Evolutionary conservation across 1,139 yeast genomes (phyloP), one percentile per base, ranked within the genome.

Genomic region (Saccharomyces hybrid): DNA sequence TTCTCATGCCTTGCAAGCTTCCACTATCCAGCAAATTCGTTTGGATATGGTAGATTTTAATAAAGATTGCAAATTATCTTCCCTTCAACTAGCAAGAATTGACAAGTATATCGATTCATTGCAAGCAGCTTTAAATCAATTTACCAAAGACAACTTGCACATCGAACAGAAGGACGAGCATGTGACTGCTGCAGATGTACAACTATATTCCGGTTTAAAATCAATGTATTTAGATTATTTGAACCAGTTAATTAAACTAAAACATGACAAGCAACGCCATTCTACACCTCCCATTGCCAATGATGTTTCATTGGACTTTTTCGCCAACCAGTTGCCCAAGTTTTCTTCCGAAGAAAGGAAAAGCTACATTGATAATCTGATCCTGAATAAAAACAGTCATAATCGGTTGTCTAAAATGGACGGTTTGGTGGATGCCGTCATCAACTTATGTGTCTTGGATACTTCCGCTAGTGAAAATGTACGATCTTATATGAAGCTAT

Each of bases 201-300:
- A 67, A 50, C 55, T 68, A 42, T 66, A 63, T 56, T 56, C 54
- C 27, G 71, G 71, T 2, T 55, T 68, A 52, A 64, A 64, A 34
- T 54, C 62, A 27, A 65, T 68, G 70, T 68, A 68, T 50, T 54
- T 57, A 13, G 68, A 67, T 54, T 67, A 67, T 51, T 56, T 68
- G 52, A 51, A 57, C 32, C 67, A 65, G 51, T 56, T 68, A 50
- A 54, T 53, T 13, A 56, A 59, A 14, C 59, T 68, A 31, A 61
- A 61, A 13, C 48, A 51, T 11, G 47, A 41, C 14, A 51, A 51
- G 7, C 44, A 38, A 38, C 44, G 4, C 44, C 44, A 38, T 3
- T 38, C 44, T 20, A 13, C 25, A 38, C 44, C 44, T 3, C 44
- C 44, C 26, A 20, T 38, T 11, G 44, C 44, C 11, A 38, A 38